Conservation (phyloP, 2,329 filamentous ascomycete species). For the Ceratocystis eucalypticola region DNA sequence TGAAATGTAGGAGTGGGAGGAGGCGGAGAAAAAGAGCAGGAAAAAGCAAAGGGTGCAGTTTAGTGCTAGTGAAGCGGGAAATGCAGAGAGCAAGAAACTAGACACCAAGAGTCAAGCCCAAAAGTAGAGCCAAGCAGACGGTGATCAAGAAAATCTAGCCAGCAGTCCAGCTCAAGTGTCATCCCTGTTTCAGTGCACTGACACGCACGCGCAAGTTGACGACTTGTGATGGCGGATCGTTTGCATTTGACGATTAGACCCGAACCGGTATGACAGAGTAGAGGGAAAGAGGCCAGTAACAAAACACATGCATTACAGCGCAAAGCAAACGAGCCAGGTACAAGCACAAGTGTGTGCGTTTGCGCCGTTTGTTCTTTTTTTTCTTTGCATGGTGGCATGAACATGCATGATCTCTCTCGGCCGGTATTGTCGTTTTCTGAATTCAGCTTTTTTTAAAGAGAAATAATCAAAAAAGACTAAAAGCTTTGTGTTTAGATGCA, state of each 20-base stretch:
- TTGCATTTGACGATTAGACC: background rate
- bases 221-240: background rate
- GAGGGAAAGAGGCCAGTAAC: background rate
- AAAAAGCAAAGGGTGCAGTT: background rate
- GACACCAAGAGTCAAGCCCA: background rate
- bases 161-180: background rate
- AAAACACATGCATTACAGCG: background rate
- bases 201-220: background rate
- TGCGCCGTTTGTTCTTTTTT: background rate
- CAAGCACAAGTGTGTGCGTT: background rate
- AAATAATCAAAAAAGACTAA: too few relatives aligned
- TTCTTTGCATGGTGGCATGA: background rate
- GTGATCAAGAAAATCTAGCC: background rate
- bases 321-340: background rate
- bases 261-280: background rate
- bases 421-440: background rate
- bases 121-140: background rate
- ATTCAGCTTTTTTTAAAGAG: too few relatives aligned
- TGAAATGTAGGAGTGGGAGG: background rate
- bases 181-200: constrained; percentile 4
- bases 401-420: background rate
- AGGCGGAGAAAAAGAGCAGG: background rate
- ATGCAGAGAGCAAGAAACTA: background rate
- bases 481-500: background rate
- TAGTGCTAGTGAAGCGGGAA: background rate